Base-by-base conservation (phyloP, 2,329 filamentous ascomycete genomes). In the Fusarium fujikuroi region DNA sequence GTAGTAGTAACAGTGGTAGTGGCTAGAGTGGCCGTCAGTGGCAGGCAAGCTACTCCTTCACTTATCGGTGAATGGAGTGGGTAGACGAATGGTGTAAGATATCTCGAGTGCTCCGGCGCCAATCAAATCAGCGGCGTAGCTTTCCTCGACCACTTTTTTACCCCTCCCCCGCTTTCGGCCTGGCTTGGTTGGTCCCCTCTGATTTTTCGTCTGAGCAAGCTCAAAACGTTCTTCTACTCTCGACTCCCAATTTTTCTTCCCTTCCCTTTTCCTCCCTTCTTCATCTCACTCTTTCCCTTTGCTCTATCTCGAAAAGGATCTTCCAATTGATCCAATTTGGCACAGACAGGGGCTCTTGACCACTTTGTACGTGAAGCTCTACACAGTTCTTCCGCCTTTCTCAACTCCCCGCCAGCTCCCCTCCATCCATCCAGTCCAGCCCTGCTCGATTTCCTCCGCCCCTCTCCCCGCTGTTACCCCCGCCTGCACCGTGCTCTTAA, bases 91-190 rank as follows among this genome's bases (percentile, higher is more conserved):
- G 53, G 30, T 30, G 30, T n/a, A 16, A 30, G 58, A 47, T 47
- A 50, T n/a, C 25, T 32, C 12, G 56, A 64, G 34, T 46, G 39
- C 47, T 57, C 44, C 40, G 46, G 23, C 37, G 54, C 64, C 68
- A 72, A 72, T 72, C 57, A 66, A 46, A 64, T 46, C 50, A 69
- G 65, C 59, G 65, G 66, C 66, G 62, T 66, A 50, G 65, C 46
- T 63, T 44, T 44, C 43, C 57, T 52, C 40, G 50, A 56, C 61
- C 62, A 67, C 68, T 66, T 70, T 76, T 76, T 74, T 75, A 79
- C 79, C 78, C 79, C 79, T 80, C 79, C 80, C 80, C 80, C 80
- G 79, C 80, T 81, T 79, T 80, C 79, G 79, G 79, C 69, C 70
- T 77, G 72, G 73, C 53, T 44, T 69, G 66, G 56, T 63, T 69